Evolutionary conservation across 2,329 filamentous ascomycete species (phyloP).

Genomic region (Neofusicoccum kwambonambiense): DNA sequence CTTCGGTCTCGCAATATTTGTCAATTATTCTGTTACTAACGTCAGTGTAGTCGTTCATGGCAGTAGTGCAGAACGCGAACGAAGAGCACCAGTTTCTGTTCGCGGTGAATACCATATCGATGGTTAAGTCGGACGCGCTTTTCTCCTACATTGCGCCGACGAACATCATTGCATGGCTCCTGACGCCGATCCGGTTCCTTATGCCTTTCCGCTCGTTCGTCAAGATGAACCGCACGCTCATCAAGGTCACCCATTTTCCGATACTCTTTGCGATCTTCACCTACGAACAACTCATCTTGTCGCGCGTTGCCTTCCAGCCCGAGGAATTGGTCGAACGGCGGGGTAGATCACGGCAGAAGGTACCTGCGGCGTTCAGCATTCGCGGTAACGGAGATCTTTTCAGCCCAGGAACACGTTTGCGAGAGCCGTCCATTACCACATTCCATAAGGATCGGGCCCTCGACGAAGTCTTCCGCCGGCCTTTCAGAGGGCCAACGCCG

Average conservation of each 20-base stretch:
- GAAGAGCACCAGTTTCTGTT: conserved; percentile 92
- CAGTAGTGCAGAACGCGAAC: conserved; percentile 87
- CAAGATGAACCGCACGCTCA: conserved; percentile 81
- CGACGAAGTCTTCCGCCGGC: conserved; percentile 81
- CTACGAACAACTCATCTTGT: conserved; percentile 80
- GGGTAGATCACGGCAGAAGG: conserved; percentile 58
- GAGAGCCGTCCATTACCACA: conserved; percentile 84
- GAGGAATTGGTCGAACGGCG: conserved; percentile 80
- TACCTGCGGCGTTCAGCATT: conserved; percentile 38
- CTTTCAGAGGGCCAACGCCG: conserved; percentile 59
- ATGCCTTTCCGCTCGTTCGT: conserved; percentile 82
- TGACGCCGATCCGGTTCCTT: conserved; percentile 77
- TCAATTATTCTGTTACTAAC: conserved; percentile 39
- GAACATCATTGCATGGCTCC: conserved; percentile 86
- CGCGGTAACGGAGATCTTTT: conserved; percentile 59
- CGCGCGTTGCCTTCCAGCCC: conserved; percentile 73
- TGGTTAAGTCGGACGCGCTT: conserved; percentile 96
- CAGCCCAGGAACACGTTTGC: conserved; percentile 65
- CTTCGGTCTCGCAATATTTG: too few species aligned
- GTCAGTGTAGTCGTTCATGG: conserved; percentile 70
- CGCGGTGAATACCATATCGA: conserved; percentile 93
- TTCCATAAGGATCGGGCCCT: conserved; percentile 87
- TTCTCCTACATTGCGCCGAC: conserved; percentile 92
- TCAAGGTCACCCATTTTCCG: conserved; percentile 88
- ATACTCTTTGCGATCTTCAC: conserved; percentile 81